Base-by-base conservation (phyloP, 768 basidiomycete species). In the Lactarius indigo region DNA sequence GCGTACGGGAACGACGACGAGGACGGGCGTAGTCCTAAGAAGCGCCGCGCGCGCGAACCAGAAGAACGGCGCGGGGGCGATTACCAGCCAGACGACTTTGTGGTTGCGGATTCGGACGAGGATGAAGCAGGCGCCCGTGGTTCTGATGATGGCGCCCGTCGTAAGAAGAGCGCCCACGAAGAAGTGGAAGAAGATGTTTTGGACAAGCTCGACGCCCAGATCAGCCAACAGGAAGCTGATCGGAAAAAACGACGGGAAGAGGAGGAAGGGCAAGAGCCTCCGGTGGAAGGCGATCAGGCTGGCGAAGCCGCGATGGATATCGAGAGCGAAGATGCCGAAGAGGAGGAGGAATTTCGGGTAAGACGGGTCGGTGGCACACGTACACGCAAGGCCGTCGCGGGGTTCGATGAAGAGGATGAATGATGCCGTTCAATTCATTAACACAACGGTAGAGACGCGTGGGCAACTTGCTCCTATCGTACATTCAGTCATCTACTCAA, bases 21-120 rank as follows among this genome's bases (percentile, higher is more conserved):
- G 35, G 83, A 80, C 59, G 83, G 72, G 59, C 70, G 73, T 58
- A 74, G 62, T 84, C 86, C 75, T 78, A 82, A 69, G 84, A 84
- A 74, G 72, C 72, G 60, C 63, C 72, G 71, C 75, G 75, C 68
- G 7, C 61, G 64, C 31, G 71, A 63, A 17, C 77, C 79, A n/a
- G 80, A 81, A 15, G 83, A 83, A 63, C 84, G 82, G 61, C 81
- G 85, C 52, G 80, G 81, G 5, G 85, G 85, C 26, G 89, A 92
- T 52, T 94, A 94, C 70, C 89, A 91, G 74, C 86, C 88, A 65
- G 92, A 94, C 73, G 92, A 92, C 72, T 94, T 94, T 72, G 80
- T 94, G 33, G 92, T 93, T 13, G 87, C 88, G 17, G 91, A 92
- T 70, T 87, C 86, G 20, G 91, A 92, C 50, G 89, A 90, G 31